Evolutionary conservation across 192 early-diverging fungal genomes (phyloP).

Genomic region (Kickxella alabastrina): DNA sequence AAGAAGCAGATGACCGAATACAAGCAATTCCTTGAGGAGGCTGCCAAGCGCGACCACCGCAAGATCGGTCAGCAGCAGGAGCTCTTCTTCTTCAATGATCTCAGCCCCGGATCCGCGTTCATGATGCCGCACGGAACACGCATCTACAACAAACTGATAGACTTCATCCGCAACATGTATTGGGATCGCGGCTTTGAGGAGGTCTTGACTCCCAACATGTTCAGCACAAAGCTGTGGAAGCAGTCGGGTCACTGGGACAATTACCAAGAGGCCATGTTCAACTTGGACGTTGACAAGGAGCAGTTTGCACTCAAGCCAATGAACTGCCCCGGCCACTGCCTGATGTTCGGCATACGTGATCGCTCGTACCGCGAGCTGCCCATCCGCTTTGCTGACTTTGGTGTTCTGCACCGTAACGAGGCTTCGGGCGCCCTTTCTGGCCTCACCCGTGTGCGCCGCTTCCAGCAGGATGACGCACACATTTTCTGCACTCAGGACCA

Average conservation of each 20-base stretch:
- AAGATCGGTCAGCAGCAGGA: conserved; percentile 98
- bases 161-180: conserved; percentile 87
- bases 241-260: conserved; percentile 93
- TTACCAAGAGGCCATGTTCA: conserved; percentile 98
- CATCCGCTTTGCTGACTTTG: conserved; percentile 94
- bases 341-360: conserved; percentile 92
- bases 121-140: conserved; percentile 94
- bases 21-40: conserved; percentile 94
- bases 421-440: conserved; percentile 91
- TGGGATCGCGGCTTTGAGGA: conserved; percentile 91
- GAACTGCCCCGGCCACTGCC: conserved; percentile 98
- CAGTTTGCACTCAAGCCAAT: conserved; percentile 97
- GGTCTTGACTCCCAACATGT: conserved; percentile 98
- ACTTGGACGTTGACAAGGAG: conserved; percentile 93
- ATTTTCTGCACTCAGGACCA: conserved; percentile 94
- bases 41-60: conserved; percentile 93
- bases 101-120: conserved; percentile 90
- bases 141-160: conserved; percentile 93
- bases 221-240: conserved; percentile 96
- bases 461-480: conserved; percentile 99
- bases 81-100: conserved; percentile 96
- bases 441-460: conserved; percentile 93
- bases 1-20: conserved; percentile 95
- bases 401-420: conserved; percentile 93
- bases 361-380: conserved; percentile 96